Evolutionary conservation across 192 early-diverging fungal species (phyloP).

Genomic region (Neocallimastix lanati): DNA sequence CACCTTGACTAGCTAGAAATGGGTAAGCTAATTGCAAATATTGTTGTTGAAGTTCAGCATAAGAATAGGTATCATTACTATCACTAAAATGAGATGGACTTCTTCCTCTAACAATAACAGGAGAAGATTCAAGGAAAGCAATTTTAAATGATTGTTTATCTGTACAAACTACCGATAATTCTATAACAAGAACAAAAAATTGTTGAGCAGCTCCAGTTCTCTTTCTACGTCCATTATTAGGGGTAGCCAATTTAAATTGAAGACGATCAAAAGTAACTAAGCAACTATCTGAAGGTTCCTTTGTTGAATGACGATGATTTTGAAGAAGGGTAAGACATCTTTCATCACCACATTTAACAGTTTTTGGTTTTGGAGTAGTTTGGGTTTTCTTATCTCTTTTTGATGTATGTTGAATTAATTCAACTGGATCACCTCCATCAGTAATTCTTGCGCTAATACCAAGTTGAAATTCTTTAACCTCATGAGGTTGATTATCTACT

Average conservation of each 20-base stretch:
- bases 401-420: conserved; percentile 70
- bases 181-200: conserved; percentile 69
- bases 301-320: conserved; percentile 14
- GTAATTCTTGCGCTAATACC: conserved; percentile 62
- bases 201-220: conserved; percentile 81
- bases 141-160: conserved; percentile 30
- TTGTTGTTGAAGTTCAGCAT: neutral
- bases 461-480: conserved; percentile 49
- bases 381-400: conserved; percentile 81
- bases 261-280: conserved; percentile 70
- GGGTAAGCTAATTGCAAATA: neutral
- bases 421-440: conserved; percentile 55
- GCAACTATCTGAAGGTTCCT: neutral
- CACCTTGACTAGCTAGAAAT: neutral
- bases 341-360: neutral
- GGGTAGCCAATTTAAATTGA: conserved; percentile 92
- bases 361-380: neutral
- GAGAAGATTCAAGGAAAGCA: conserved; percentile 56
- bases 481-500: conserved; percentile 19
- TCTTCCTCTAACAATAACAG: conserved; percentile 78
- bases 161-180: conserved; percentile 52
- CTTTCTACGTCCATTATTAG: conserved; percentile 60
- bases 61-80: conserved; percentile 2
- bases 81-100: conserved; percentile 85
- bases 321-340: neutral